Conservation (phyloP, 208 protist species). For the Trypanosoma cruzi region DNA sequence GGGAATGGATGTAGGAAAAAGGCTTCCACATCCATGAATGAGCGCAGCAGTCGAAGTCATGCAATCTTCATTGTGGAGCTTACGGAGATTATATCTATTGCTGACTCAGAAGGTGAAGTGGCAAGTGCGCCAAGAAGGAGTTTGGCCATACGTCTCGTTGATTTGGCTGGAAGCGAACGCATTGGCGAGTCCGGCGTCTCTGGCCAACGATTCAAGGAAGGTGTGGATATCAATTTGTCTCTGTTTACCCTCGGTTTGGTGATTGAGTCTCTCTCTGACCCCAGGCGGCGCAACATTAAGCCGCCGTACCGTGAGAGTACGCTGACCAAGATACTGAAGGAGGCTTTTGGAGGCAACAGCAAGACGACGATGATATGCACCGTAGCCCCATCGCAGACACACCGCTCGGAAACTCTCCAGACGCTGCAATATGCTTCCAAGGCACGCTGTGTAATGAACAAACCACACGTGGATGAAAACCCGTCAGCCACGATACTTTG, state of each 20-base stretch:
- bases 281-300: slow-evolving; percentile 56
- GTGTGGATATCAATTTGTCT: slow-evolving; percentile 82
- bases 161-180: slow-evolving; percentile 89
- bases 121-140: slow-evolving; percentile 67
- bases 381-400: slow-evolving; percentile 59
- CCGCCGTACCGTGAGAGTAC: slow-evolving; percentile 87
- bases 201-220: slow-evolving; percentile 84
- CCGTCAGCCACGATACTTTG: slow-evolving; percentile 76
- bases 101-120: slow-evolving; percentile 48
- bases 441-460: slow-evolving; percentile 78
- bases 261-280: slow-evolving; percentile 81
- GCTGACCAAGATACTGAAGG: slow-evolving; percentile 86
- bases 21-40: slow-evolving; percentile 71
- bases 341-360: slow-evolving; percentile 90
- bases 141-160: slow-evolving; percentile 79
- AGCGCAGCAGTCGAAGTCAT: slow-evolving; percentile 88
- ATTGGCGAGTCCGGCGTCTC: slow-evolving; percentile 75
- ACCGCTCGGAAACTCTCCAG: slow-evolving; percentile 71
- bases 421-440: slow-evolving; percentile 87
- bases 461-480: slow-evolving; percentile 74
- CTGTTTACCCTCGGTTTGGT: slow-evolving; percentile 88
- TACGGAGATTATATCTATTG: slow-evolving; percentile 68
- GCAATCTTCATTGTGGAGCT: slow-evolving; percentile 86
- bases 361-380: slow-evolving; percentile 92
- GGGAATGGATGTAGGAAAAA: slow-evolving; percentile 80